Evolutionary conservation across 2,329 filamentous ascomycete genomes (phyloP), one percentile per base, ranked within the genome.

Genomic region (Triangularia verruculosa): DNA sequence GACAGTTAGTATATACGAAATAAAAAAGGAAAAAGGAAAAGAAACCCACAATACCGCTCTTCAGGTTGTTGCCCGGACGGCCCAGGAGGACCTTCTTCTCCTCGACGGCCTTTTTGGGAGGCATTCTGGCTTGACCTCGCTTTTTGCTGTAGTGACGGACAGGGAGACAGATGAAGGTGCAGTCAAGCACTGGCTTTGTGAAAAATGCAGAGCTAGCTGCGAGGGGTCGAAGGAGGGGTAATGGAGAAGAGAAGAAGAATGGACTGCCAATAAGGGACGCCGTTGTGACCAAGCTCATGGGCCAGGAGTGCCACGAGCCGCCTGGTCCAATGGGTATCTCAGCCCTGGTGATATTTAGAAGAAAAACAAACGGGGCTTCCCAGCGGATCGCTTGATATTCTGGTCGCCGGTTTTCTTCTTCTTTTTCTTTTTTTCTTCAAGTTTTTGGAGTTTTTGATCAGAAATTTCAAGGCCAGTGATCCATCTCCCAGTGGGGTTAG

Each of bases 51-150:
- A 99, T 99, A 83, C 95, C 96, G 83, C 92, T 97, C 88, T 98
- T 99, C 80, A 99, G 80, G 82, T 88, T 98, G 86, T 99, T 99
- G 76, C 95, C 95, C 70, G 95, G 95, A 77, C 95, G 86, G 79
- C 95, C 95, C 79, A 99, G 86, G 72, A 95, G 89, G 79, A 98
- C 86, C 89, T 98, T 98, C 86, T 98, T 91, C 85, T 97, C 91
- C 74, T 92, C 88, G 73, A 88, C 89, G 61, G 81, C 83, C 82
- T 98, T 98, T 86, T 99, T 99, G 78, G 95, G 95, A 80, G 92
- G 85, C 95, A 99, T 99, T 78, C 83, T 78, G 79, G 82, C 78
- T 47, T 11, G 39, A 20, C 39, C 39, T 84, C 88, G 75, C 83
- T 84, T 75, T 84, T 86, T 74, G 83, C 82, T 73, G 82, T 87